Evolutionary conservation across 2,329 filamentous ascomycete genomes (phyloP), one percentile per base, ranked within the genome.

Genomic region (Didymosphaeria variabile): DNA sequence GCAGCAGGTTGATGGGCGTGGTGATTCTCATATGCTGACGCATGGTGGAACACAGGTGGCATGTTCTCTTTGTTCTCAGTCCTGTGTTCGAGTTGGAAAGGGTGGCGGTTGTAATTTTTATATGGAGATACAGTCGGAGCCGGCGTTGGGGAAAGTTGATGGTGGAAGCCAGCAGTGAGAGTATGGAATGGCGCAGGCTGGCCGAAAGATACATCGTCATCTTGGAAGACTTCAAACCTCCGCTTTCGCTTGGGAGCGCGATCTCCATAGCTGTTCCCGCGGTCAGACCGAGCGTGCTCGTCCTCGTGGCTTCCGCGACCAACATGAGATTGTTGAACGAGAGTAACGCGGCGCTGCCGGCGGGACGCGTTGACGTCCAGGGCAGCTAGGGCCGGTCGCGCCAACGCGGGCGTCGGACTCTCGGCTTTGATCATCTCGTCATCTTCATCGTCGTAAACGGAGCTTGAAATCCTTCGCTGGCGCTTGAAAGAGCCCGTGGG

Each of bases 381-480:
- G 19, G 72, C 68, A 12, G 66, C 69, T 19, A 79, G 70, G 7
- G 67, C 72, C 47, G 73, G 67, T 45, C 77, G 71, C 26, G 66
- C 58, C 32, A 70, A 65, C 10, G 57, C 59, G 2, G 65, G 67
- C 29, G 66, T 68, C 10, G 78, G 77, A 55, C 76, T 79, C 57
- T 78, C 76, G 9, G 62, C 51, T 60, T 76, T 78, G 60, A 77
- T 69, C 7, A 73, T 73, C 49, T 78, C 76, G 6, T 80, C 78
- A 19, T 77, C 75, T 10, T 76, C 74, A 31, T 76, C 72, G 15
- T 80, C 77, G 34, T 79, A 78, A 23, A 78, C 75, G 15, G 79
- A 78, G 54, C 80, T 80, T 21, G 81, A 82, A 60, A 84, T 84
- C 40, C 75, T 69, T 36, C 81, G 77, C 56, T 80, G 72, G 58